Conservation (phyloP, 2,329 filamentous ascomycete genomes). For the Aureobasidium sp. region DNA sequence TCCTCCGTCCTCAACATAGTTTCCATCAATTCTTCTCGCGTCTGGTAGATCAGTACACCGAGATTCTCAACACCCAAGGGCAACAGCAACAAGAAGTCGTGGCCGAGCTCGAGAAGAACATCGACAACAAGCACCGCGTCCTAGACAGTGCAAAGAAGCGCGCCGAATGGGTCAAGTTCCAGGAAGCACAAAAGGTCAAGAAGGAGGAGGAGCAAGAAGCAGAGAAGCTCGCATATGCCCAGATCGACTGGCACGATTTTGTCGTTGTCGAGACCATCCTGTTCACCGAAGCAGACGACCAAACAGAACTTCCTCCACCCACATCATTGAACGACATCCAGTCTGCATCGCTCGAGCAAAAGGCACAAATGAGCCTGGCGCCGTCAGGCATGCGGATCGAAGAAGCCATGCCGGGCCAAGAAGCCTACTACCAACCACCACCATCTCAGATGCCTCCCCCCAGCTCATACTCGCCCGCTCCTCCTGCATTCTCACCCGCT, state of each 20-base stretch:
- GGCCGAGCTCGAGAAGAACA: conserved; percentile 63
- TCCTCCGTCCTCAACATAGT: conserved; percentile 88
- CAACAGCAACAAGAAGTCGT: conserved; percentile 66
- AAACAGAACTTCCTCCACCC: conserved; percentile 76
- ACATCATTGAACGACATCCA: conserved; percentile 86
- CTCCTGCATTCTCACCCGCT: conserved; percentile 15
- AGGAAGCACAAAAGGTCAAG: conserved; percentile 77
- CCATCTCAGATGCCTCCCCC: conserved; percentile 22
- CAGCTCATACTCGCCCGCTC: conserved; percentile 21
- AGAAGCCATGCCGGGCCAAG: conserved; percentile 51
- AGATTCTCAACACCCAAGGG: conserved; percentile 60
- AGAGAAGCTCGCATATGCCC: conserved; percentile 66
- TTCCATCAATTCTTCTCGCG: conserved; percentile 93
- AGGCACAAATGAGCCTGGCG: conserved; percentile 79
- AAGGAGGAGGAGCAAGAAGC: conserved; percentile 82
- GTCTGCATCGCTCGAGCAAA: conserved; percentile 89
- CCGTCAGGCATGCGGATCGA: conserved; percentile 74
- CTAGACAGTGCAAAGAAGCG: conserved; percentile 74
- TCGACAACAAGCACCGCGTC: conserved; percentile 70
- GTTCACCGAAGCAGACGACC: conserved; percentile 83
- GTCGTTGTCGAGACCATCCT: conserved; percentile 90
- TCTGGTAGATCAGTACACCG: conserved; percentile 87
- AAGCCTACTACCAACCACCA: conserved; percentile 27
- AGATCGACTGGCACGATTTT: conserved; percentile 98
- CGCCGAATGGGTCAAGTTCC: conserved; percentile 77